phyloP scores from a whole-genome alignment of 306 rosid genomes.

The Sophora flavescens region DNA sequence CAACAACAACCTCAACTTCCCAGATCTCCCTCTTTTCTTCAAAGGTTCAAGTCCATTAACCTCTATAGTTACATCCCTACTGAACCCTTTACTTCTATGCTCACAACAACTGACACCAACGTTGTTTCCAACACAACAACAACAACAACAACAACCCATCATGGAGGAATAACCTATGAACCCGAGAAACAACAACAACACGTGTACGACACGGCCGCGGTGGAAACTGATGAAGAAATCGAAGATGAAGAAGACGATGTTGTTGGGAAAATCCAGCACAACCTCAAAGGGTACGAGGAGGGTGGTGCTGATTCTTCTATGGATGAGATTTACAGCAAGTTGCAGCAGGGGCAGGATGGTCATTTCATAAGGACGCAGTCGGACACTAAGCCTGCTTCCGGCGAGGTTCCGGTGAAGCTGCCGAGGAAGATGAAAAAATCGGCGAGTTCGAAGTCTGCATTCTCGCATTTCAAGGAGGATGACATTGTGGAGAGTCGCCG shows the following conservation, averaged over 20 bases:
- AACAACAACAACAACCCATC: background rate
- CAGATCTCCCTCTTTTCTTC: constrained; percentile 86
- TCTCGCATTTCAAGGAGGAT: constrained; percentile 63
- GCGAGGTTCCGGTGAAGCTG: constrained; percentile 65
- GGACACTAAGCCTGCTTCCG: constrained; percentile 74
- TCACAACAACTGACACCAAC: background rate
- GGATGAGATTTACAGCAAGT: constrained; percentile 69
- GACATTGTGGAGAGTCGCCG: constrained; percentile 73
- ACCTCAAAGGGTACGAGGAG: background rate
- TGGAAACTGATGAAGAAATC: constrained; percentile 1
- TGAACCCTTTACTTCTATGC: constrained; percentile 42
- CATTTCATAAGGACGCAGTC: constrained; percentile 57
- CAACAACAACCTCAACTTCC: constrained; percentile 39
- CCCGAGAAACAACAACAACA: constrained; percentile 25
- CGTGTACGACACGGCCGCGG: background rate
- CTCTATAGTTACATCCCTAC: constrained; percentile 50
- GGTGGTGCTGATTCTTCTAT: constrained; percentile 29
- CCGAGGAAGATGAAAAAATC: constrained; percentile 86
- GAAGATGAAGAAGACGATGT: constrained; percentile 21
- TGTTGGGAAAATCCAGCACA: constrained; percentile 36
- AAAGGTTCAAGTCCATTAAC: constrained; percentile 73
- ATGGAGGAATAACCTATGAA: background rate
- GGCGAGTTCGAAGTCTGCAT: constrained; percentile 73
- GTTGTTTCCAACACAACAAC: background rate
- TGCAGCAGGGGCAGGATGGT: constrained; percentile 50